phyloP scores from a whole-genome alignment of 179 eudicot genomes.

The Gypsophila paniculata region DNA sequence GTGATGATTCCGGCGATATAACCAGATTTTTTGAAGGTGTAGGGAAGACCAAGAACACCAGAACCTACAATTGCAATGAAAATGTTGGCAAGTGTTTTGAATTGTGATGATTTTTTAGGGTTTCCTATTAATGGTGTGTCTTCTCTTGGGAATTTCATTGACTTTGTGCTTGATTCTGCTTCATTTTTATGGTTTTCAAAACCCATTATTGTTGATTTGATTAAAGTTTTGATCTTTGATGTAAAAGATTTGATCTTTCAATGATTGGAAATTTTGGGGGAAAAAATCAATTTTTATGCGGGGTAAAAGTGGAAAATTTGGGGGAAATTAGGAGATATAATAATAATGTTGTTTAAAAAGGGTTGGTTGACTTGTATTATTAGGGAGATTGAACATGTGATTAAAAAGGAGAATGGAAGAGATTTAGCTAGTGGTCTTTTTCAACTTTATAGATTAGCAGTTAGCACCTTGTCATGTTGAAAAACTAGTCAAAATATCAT shows the following conservation, averaged over 20 bases:
- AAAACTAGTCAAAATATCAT: no score
- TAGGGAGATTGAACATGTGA: neutral
- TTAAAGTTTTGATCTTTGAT: conserved; percentile 1
- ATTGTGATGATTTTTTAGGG: conserved; percentile 44
- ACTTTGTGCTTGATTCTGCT: conserved; percentile 43
- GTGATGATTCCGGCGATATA: conserved; percentile 54
- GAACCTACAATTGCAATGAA: conserved; percentile 88
- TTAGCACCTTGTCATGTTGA: no score
- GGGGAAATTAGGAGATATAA: no score
- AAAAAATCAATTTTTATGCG: neutral
- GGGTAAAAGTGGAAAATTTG: neutral
- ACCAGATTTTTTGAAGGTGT: conserved; percentile 76
- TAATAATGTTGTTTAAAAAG: no score
- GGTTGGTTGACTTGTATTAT: no score
- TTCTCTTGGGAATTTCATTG: conserved; percentile 46
- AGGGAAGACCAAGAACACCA: conserved; percentile 90
- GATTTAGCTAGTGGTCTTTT: neutral
- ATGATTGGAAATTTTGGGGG: no score
- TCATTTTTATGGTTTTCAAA: conserved; percentile 29
- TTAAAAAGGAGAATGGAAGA: conserved; percentile 5
- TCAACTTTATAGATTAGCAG: no score
- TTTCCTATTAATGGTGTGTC: conserved; percentile 59
- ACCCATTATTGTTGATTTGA: conserved; percentile 27
- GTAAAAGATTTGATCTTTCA: neutral
- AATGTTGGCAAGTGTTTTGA: conserved; percentile 83